A percentile compares a stretch with the other conserved stretches of the same genome.
Evolutionary conservation across 768 basidiomycete genomes (phyloP).

Genomic region (Floccularia luteovirens): DNA sequence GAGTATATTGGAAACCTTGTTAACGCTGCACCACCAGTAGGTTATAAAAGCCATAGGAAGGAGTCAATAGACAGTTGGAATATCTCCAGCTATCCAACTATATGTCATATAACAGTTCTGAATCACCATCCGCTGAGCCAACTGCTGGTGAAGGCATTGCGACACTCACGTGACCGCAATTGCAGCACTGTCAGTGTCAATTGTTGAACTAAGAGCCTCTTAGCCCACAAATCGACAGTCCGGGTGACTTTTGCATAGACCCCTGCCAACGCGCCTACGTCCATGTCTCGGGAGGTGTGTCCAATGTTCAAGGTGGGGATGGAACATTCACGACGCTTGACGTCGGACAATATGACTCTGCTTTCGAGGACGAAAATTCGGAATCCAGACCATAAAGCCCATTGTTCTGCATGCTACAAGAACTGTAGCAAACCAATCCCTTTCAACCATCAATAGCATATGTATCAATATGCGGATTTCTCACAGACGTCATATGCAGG

Average conservation of each 20-base stretch:
- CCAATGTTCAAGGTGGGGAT: not conserved
- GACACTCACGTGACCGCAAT: not conserved
- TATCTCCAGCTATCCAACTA: not conserved
- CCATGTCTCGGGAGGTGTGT: not conserved
- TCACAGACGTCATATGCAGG: not conserved
- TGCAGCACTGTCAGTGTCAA: not conserved
- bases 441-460: not conserved
- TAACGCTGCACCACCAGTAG: not conserved
- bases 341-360: not conserved
- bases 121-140: not conserved
- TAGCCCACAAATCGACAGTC: no score
- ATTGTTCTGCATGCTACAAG: not conserved
- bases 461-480: not conserved
- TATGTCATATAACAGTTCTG: not conserved
- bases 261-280: not conserved
- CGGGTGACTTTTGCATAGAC: not conserved
- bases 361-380: not conserved
- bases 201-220: not conserved
- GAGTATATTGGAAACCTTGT: not conserved
- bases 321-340: not conserved
- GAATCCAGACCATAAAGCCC: not conserved
- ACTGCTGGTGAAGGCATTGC: not conserved
- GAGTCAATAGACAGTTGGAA: no score
- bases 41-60: not conserved
- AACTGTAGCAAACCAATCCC: not conserved